phyloP scores from a whole-genome alignment of 495 filamentous ascomycete genomes.

The Aspergillus sclerotiicarbonarius region DNA sequence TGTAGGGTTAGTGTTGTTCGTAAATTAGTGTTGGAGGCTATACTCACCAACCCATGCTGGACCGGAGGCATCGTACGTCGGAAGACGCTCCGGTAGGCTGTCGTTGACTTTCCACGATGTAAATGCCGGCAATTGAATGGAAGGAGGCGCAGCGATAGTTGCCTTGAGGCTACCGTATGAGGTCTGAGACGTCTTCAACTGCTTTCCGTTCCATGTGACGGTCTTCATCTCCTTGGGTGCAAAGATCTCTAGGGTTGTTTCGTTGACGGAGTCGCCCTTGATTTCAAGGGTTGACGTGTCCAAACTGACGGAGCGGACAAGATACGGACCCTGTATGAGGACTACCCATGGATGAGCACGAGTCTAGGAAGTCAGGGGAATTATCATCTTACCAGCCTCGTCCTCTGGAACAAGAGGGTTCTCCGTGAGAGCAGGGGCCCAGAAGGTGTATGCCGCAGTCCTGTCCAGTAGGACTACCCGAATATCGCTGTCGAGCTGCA shows the following conservation, averaged over 20 bases:
- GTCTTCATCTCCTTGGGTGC: constrained; percentile 47
- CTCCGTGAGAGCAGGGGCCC: constrained; percentile 53
- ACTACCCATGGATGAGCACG: constrained; percentile 23
- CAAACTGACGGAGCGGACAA: constrained; percentile 60
- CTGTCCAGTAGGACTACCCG: constrained; percentile 52
- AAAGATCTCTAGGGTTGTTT: constrained; percentile 60
- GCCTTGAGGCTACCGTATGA: constrained; percentile 49
- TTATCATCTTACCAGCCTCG: constrained; percentile 35
- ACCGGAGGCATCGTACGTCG: constrained; percentile 58
- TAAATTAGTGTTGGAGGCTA: background rate
- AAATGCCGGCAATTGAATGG: constrained; percentile 53
- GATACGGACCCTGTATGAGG: constrained; percentile 60
- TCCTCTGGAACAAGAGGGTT: constrained; percentile 48
- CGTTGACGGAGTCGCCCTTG: constrained; percentile 62
- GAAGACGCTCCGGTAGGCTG: constrained; percentile 63
- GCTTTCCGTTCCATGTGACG: constrained; percentile 57
- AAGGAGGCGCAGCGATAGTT: constrained; percentile 39
- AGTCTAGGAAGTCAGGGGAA: background rate
- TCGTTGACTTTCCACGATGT: constrained; percentile 63
- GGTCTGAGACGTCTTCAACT: constrained; percentile 34
- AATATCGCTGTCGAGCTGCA: constrained; percentile 44
- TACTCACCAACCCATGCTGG: constrained; percentile 54
- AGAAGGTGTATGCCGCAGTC: constrained; percentile 52
- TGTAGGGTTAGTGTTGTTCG: constrained; percentile 21
- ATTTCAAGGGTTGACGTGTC: constrained; percentile 48